Evolutionary conservation across 1,139 yeast genomes (phyloP).

Genomic region (Candida dubliniensis): DNA sequence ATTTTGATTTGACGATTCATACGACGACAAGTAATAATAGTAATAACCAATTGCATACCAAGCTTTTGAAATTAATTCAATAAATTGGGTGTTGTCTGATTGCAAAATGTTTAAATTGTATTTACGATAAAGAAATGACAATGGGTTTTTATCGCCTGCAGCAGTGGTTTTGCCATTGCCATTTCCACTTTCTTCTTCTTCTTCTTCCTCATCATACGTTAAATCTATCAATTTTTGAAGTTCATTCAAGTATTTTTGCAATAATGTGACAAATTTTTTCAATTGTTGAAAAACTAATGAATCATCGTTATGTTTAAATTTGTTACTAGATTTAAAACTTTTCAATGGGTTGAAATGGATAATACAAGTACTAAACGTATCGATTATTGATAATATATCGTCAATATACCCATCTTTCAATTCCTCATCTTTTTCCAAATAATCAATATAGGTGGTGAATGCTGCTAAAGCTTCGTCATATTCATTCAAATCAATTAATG

Average conservation of each 20-base stretch:
- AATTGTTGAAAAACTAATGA: conserved; percentile 26
- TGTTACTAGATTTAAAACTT: conserved; percentile 21
- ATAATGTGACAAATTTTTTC: conserved; percentile 18
- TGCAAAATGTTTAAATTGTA: conserved; percentile 37
- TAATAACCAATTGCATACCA: conserved; percentile 43
- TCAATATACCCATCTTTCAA: conserved; percentile 33
- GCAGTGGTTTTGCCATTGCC: conserved; percentile 10
- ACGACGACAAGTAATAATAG: conserved; percentile 30
- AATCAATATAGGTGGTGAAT: conserved; percentile 37
- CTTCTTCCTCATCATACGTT: conserved; percentile 27
- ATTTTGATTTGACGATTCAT: conserved; percentile 27
- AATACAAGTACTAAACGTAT: conserved; percentile 37
- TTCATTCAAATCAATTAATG: conserved; percentile 37
- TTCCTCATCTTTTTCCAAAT: conserved; percentile 35
- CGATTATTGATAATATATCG: conserved; percentile 39
- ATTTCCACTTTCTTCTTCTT: neutral
- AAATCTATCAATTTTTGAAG: conserved; percentile 28
- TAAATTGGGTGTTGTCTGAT: conserved; percentile 30
- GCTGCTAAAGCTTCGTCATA: conserved; percentile 49
- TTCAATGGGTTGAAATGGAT: conserved; percentile 39
- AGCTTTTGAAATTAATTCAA: conserved; percentile 34
- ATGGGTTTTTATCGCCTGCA: conserved; percentile 18
- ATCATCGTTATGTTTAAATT: conserved; percentile 29
- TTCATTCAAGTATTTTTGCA: conserved; percentile 25
- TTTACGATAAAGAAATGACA: conserved; percentile 41